Evolutionary conservation across 441 rosid species (phyloP), one percentile per base, ranked within the genome.

Genomic region (Geranium incanum): DNA sequence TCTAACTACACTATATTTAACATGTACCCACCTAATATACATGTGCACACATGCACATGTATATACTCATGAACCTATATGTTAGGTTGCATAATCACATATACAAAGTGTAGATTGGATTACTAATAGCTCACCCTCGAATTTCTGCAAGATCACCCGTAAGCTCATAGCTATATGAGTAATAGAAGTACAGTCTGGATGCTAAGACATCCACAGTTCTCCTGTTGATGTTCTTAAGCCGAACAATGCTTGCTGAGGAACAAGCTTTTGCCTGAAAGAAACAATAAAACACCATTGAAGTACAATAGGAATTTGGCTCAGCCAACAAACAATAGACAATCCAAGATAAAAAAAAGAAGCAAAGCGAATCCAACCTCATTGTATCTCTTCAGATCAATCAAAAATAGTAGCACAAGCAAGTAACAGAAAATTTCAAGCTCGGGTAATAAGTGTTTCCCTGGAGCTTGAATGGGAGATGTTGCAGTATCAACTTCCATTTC

Each of bases 71-170:
- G 5, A 39, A 72, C 12, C 7, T 15, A 36, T 13, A 60, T 3
- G 4, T 41, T 43, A 36, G 59, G 28, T 15, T 12, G 41, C 39
- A 48, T 71, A 75, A 36, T 71, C 1, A 48, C 36, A 39, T 19
- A 66, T 43, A 4, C 70, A 79, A 43, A 59, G 21, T 70, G 48
- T 68, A 19, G 18, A 50, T 39, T 3, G 11, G 19, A 69, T 66
- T 39, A 48, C 43, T 69, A 36, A 75, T 70, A 16, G 73, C 87
- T 77, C 76, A 88, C 86, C 88, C 86, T 9, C 87, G 80, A 21
- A 86, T 84, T 79, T 86, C 86, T 62, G 88, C 85, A 81, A 88
- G 87, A 77, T 84, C 87, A 52, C 87, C 86, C 0, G 84, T 79
- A 15, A 79, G 81, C 80, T 86, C 87, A 66, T 83, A 84, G 70